phyloP scores from a whole-genome alignment of 2,329 filamentous ascomycete species.

The Arthroderma uncinatum region DNA sequence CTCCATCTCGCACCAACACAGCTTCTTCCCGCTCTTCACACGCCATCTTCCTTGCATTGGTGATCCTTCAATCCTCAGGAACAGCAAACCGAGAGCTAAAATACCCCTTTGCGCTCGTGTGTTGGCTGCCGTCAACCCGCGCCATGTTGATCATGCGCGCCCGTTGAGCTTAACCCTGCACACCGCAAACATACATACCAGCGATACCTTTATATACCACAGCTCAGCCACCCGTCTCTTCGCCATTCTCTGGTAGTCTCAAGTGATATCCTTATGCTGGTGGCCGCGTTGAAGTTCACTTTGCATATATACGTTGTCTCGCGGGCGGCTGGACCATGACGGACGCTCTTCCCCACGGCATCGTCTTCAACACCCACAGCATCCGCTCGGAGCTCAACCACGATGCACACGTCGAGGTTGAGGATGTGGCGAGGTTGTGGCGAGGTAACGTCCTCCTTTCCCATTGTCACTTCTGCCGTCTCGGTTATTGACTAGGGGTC shows the following conservation, averaged over 20 bases:
- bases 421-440: conserved; percentile 38
- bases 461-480: conserved; percentile 9
- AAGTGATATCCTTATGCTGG: conserved; percentile 2
- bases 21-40: background rate
- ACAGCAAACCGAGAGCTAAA: background rate
- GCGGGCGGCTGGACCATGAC: conserved; percentile 24
- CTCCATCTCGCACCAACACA: background rate
- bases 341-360: conserved; percentile 30
- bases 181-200: background rate
- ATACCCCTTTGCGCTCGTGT: conserved; percentile 5
- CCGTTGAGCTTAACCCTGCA: conserved; percentile 4
- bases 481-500: conserved; percentile 9
- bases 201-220: background rate
- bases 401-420: conserved; percentile 28
- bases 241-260: background rate
- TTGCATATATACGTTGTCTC: background rate
- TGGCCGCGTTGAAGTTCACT: background rate
- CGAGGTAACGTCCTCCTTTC: conserved; percentile 31
- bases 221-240: background rate
- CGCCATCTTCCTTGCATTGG: conserved; percentile 2
- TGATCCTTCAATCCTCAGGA: background rate
- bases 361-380: conserved; percentile 29
- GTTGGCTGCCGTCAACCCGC: conserved; percentile 5
- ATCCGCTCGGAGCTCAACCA: conserved; percentile 29
- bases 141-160: conserved; percentile 6